These are phyloP conservation scores for Thraustochytrium striatum DNA, from an alignment of 352 stramenopile species.

Conservation along the genomic window DNA sequence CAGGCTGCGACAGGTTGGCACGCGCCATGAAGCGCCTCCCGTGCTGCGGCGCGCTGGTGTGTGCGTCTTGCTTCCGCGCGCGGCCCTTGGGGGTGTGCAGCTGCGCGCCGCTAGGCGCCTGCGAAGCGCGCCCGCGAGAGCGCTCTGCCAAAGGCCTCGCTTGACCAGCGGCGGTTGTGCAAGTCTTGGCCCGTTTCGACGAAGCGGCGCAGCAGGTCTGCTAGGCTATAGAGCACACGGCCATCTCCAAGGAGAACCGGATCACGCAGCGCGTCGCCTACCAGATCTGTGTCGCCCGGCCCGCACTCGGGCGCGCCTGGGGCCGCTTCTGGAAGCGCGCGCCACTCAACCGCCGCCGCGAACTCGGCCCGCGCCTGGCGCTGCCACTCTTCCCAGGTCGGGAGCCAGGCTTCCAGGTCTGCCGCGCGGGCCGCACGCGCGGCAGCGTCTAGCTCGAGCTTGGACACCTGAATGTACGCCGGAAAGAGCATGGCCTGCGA, in stretches of 20 bases:
- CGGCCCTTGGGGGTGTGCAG: too few species aligned
- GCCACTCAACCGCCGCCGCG: background rate
- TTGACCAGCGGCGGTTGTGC: constrained; percentile 4
- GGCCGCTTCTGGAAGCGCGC: background rate
- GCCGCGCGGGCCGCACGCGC: background rate
- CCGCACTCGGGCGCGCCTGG: constrained; percentile 19
- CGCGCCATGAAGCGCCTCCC: too few species aligned
- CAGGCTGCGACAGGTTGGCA: too few species aligned
- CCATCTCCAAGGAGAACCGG: constrained; percentile 22
- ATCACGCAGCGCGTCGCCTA: constrained; percentile 10
- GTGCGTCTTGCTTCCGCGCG: too few species aligned
- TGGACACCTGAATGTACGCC: background rate
- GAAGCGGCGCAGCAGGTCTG: constrained; percentile 23
- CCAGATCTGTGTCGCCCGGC: constrained; percentile 4
- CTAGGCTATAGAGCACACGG: background rate
- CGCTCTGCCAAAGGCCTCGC: background rate
- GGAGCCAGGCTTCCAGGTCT: background rate
- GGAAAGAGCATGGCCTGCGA: background rate
- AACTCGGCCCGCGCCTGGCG: background rate
- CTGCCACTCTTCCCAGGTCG: constrained; percentile 4
- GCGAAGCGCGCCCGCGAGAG: too few species aligned
- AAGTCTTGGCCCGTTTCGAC: constrained; percentile 37
- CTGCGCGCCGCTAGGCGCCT: too few species aligned
- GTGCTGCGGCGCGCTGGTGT: too few species aligned
- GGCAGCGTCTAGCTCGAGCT: background rate